phyloP scores from a whole-genome alignment of 495 filamentous ascomycete genomes.

The Podospora didyma region DNA sequence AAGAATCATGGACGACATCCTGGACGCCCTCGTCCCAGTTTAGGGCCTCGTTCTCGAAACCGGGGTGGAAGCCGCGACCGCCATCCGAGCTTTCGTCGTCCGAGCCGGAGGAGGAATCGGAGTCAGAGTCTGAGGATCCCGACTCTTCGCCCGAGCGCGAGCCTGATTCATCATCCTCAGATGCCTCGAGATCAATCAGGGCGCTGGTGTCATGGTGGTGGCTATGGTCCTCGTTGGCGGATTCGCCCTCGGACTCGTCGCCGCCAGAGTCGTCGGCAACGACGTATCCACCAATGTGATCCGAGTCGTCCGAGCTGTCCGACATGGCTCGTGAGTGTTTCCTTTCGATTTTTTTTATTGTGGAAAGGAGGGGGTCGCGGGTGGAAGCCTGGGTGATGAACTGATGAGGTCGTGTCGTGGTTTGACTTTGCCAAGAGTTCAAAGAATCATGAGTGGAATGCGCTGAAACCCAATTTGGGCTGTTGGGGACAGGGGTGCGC shows the following conservation, averaged over 20 bases:
- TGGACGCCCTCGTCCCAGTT: not conserved
- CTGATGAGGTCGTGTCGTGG: too few relatives aligned
- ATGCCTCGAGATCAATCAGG: not conserved
- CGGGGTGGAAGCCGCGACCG: not conserved
- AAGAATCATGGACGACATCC: slow-evolving; percentile 23
- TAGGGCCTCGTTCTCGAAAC: not conserved
- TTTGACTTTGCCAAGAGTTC: too few relatives aligned
- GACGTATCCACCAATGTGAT: too few relatives aligned
- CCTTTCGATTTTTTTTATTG: too few relatives aligned
- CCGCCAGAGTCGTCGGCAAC: not conserved
- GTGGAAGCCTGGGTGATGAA: too few relatives aligned
- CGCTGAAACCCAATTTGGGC: too few relatives aligned
- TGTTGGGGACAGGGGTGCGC: too few relatives aligned
- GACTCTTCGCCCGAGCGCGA: too few relatives aligned
- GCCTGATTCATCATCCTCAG: not conserved
- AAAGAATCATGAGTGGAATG: too few relatives aligned
- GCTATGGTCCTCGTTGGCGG: not conserved
- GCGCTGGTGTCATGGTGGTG: not conserved
- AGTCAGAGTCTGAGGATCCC: not conserved
- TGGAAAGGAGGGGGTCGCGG: too few relatives aligned
- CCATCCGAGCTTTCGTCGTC: not conserved
- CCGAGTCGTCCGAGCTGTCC: not conserved
- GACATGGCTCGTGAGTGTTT: too few relatives aligned
- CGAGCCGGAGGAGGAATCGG: not conserved
- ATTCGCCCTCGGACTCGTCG: not conserved